phyloP scores from a whole-genome alignment of 2,329 filamentous ascomycete species.

The Huntiella decipiens region DNA sequence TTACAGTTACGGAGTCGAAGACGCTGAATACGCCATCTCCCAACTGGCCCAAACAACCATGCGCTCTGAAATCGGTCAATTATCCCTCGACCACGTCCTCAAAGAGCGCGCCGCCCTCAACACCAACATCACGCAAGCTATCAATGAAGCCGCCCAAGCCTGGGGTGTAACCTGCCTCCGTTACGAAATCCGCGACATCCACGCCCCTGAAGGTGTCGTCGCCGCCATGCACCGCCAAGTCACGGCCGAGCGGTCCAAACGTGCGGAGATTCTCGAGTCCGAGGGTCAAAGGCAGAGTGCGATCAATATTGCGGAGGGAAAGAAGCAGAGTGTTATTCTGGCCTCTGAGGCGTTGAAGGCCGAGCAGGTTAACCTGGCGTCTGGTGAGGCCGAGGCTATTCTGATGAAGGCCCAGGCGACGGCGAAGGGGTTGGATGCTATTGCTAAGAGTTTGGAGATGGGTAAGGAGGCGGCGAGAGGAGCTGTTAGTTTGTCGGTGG shows the following conservation, averaged over 20 bases:
- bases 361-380: slow-evolving; percentile 83
- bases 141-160: slow-evolving; percentile 91
- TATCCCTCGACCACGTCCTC: slow-evolving; percentile 89
- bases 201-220: slow-evolving; percentile 82
- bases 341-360: slow-evolving; percentile 79
- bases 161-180: slow-evolving; percentile 94
- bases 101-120: slow-evolving; percentile 94
- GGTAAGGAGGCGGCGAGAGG: slow-evolving; percentile 60
- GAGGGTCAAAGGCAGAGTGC: slow-evolving; percentile 93
- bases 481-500: slow-evolving; percentile 72
- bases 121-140: slow-evolving; percentile 94
- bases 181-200: slow-evolving; percentile 97
- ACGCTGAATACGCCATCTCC: slow-evolving; percentile 95
- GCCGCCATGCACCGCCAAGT: slow-evolving; percentile 98
- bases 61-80: slow-evolving; percentile 93
- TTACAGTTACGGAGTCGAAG: slow-evolving; percentile 86
- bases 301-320: slow-evolving; percentile 96
- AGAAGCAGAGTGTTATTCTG: slow-evolving; percentile 91
- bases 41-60: slow-evolving; percentile 97
- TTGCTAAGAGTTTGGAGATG: slow-evolving; percentile 54
- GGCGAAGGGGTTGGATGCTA: slow-evolving; percentile 70
- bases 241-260: slow-evolving; percentile 90
- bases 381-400: slow-evolving; percentile 89
- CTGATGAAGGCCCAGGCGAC: slow-evolving; percentile 70
- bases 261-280: slow-evolving; percentile 90